phyloP scores from a whole-genome alignment of 164 flowering plant genomes.

The Echeveria elegans region DNA sequence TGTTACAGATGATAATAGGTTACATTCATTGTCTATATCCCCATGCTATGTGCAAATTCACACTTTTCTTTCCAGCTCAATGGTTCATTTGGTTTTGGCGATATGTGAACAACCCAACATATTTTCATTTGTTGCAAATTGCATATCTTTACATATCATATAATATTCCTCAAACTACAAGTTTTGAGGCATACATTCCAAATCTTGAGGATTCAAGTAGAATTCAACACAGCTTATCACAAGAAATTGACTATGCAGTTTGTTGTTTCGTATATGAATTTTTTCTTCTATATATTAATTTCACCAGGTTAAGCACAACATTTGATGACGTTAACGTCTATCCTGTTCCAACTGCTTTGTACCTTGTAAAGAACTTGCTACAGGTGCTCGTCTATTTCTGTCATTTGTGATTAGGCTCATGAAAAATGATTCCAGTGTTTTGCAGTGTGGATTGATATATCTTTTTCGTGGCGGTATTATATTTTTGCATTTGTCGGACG shows the following conservation, averaged over 20 bases:
- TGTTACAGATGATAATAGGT: constrained; percentile 91
- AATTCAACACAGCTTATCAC: too few relatives aligned
- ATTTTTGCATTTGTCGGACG: constrained; percentile 97
- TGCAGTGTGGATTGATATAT: constrained; percentile 7
- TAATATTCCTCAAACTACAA: not conserved
- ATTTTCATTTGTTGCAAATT: not conserved
- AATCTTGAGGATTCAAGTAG: not conserved
- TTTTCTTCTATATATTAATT: constrained; percentile 10
- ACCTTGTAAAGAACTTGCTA: constrained; percentile 85
- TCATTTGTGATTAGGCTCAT: not conserved
- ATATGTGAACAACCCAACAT: not conserved
- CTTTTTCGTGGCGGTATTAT: constrained; percentile 57
- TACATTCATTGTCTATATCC: not conserved
- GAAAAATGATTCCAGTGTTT: not conserved
- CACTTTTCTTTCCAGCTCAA: not conserved
- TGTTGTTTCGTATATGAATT: not conserved
- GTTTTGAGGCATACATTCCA: not conserved
- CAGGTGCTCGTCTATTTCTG: constrained; percentile 40
- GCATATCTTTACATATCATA: not conserved
- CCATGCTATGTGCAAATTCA: not conserved
- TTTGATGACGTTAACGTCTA: constrained; percentile 78
- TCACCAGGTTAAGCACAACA: constrained; percentile 75
- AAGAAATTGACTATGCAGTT: not conserved
- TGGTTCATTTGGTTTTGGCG: not conserved
- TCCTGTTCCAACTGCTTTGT: constrained; percentile 92